phyloP scores from a whole-genome alignment of 1,284 basidiomycete genomes.

The Stereum hirsutum region DNA sequence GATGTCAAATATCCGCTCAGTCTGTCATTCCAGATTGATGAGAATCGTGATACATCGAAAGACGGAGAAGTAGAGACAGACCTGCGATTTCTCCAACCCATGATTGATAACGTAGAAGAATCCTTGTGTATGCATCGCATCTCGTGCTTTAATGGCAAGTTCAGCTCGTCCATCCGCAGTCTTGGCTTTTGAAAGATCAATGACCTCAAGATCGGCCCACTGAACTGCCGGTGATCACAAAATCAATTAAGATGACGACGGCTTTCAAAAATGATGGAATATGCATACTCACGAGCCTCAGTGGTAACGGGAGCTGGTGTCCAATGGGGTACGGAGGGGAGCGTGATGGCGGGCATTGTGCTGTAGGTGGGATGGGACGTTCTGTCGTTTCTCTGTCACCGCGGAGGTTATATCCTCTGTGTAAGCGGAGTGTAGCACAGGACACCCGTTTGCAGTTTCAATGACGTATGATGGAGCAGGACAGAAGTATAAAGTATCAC shows the following conservation, averaged over 20 bases:
- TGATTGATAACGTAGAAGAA: constrained; percentile 61
- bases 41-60: constrained; percentile 13
- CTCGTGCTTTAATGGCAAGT: constrained; percentile 38
- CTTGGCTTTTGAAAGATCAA: constrained; percentile 46
- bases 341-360: constrained; percentile 5
- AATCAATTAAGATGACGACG: not conserved
- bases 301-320: not conserved
- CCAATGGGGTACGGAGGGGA: constrained; percentile 3
- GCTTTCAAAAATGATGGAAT: not conserved
- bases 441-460: too few relatives aligned
- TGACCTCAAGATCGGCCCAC: constrained; percentile 58
- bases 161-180: constrained; percentile 35
- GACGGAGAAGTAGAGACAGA: constrained; percentile 20
- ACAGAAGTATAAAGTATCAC: too few relatives aligned
- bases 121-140: constrained; percentile 50
- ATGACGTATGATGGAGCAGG: too few relatives aligned
- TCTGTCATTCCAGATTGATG: constrained; percentile 13
- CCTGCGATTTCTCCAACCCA: constrained; percentile 29
- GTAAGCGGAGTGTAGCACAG: too few relatives aligned
- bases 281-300: not conserved
- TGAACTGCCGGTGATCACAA: constrained; percentile 33
- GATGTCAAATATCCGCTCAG: constrained; percentile 49
- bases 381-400: too few relatives aligned
- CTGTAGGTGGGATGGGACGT: too few relatives aligned
- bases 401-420: too few relatives aligned